Evolutionary conservation across 202 grass and related monocot species (phyloP), one percentile per base, ranked within the genome.

Genomic region (Alloteropsis angusta): DNA sequence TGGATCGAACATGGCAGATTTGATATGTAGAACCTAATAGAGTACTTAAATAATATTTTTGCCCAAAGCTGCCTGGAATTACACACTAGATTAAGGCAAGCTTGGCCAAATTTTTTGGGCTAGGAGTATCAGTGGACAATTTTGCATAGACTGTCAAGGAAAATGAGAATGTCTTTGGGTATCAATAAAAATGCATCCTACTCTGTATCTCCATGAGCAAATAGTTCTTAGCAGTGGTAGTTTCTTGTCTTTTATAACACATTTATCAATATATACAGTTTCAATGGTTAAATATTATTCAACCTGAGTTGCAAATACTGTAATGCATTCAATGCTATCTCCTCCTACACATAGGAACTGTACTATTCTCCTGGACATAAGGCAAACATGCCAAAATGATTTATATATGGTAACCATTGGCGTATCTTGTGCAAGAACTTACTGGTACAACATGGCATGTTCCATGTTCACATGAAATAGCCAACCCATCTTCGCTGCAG

Each of bases 361-460:
- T 26, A 75, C 45, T 79, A 60, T 80, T 63, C 18, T 75, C 18
- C 37, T 39, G 45, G 21, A 71, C 9, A 69, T 44, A 38, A 38
- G 28, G 0, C 0, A 37, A 58, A 76, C 50, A 48, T 16, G 54
- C 23, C 32, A 71, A 63, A 72, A 65, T 11, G 23, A 80, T 60
- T 62, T 84, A 47, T 34, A 50, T 70, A 22, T 14, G 9, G 15
- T 35, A 7, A 56, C 54, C 48, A 55, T 69, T 60, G 38, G 35
- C 30, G 10, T 83, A 77, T 64, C 38, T 71, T 78, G 26, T 73
- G 71, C 61, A 76, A n/a, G 53, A 83, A 90, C 95, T 86, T 92
- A 98, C 95, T 49, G 95, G 95, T 78, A 98, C 84, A 78, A 86
- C 90, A 82, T 98, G 95, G 76, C 89, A 88, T 61, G 95, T 87